Percentiles rank a stretch among this genome's conserved stretches.
These are phyloP conservation scores for Chenopodium quinoa DNA, from an alignment of 148 eudicot species.

Conservation along the genomic window DNA sequence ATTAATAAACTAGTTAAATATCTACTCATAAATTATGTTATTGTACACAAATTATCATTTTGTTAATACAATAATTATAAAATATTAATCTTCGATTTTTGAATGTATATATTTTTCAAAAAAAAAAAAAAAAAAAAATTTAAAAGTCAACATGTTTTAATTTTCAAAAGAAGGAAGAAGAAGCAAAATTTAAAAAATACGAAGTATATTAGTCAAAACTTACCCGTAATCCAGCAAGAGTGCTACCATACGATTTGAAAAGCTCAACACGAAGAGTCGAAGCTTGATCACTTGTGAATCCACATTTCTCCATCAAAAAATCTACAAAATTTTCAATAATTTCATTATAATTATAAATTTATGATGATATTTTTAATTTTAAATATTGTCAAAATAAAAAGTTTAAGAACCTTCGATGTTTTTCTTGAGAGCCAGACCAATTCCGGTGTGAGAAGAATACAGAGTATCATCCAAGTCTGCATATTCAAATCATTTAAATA, in stretches of 20 bases:
- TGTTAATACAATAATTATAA: too few species aligned
- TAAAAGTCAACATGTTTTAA: too few species aligned
- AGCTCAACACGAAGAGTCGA: slow-evolving; percentile 66
- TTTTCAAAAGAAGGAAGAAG: too few species aligned
- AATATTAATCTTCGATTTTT: too few species aligned
- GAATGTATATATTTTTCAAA: too few species aligned
- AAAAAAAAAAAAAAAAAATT: too few species aligned
- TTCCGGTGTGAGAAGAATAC: slow-evolving; percentile 65
- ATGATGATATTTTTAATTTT: too few species aligned
- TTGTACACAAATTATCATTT: too few species aligned
- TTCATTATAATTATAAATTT: too few species aligned
- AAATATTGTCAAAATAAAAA: background rate
- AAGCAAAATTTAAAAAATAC: too few species aligned
- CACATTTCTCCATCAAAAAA: slow-evolving; percentile 67
- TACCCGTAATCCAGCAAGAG: slow-evolving; percentile 86
- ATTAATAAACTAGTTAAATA: too few species aligned
- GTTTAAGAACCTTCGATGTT: slow-evolving; percentile 64
- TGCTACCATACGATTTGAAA: slow-evolving; percentile 77
- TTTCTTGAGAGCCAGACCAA: slow-evolving; percentile 49
- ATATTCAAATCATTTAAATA: background rate
- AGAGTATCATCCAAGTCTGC: slow-evolving; percentile 94
- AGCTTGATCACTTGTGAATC: slow-evolving; percentile 59
- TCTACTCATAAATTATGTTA: too few species aligned
- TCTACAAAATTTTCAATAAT: slow-evolving; percentile 33
- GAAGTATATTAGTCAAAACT: background rate